These are phyloP conservation scores for Ophiocordyceps polyrhachis-furcata DNA, from an alignment of 2,329 filamentous ascomycete species.

Conservation along the genomic window DNA sequence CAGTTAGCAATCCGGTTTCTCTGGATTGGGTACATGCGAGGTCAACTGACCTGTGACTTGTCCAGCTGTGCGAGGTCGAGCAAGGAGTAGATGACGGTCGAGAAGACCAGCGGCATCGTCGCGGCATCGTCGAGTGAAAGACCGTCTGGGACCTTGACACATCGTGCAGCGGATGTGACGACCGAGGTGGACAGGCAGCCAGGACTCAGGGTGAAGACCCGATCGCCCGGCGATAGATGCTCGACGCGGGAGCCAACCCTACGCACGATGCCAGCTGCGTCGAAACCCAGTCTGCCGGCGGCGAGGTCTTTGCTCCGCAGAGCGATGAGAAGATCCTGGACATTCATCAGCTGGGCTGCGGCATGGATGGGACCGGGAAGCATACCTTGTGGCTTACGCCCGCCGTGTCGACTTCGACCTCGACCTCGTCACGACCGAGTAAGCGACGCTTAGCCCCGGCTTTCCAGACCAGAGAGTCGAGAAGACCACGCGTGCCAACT, in stretches of 20 bases:
- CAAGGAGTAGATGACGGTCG: conserved; percentile 11
- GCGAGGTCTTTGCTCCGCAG: neutral
- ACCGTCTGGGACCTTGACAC: conserved; percentile 13
- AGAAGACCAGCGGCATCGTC: conserved; percentile 13
- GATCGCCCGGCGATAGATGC: neutral
- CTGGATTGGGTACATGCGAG: neutral
- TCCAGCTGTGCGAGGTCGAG: conserved; percentile 2
- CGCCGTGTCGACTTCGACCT: neutral
- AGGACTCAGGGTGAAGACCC: neutral
- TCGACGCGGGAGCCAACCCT: neutral
- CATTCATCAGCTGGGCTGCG: neutral
- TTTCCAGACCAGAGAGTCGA: neutral
- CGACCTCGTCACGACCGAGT: neutral
- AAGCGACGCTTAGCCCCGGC: neutral
- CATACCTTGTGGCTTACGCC: neutral
- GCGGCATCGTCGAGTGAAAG: conserved; percentile 16
- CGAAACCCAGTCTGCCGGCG: neutral
- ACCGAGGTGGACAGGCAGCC: neutral
- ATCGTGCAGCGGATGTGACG: neutral
- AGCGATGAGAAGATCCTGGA: neutral
- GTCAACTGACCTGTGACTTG: conserved; percentile 3
- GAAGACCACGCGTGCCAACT: neutral
- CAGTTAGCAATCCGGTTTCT: neutral
- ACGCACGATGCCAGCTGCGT: neutral
- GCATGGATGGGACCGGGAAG: neutral